These are phyloP conservation scores for Teratosphaeria viscida DNA, from an alignment of 2,329 filamentous ascomycete genomes.

Conservation along the genomic window DNA sequence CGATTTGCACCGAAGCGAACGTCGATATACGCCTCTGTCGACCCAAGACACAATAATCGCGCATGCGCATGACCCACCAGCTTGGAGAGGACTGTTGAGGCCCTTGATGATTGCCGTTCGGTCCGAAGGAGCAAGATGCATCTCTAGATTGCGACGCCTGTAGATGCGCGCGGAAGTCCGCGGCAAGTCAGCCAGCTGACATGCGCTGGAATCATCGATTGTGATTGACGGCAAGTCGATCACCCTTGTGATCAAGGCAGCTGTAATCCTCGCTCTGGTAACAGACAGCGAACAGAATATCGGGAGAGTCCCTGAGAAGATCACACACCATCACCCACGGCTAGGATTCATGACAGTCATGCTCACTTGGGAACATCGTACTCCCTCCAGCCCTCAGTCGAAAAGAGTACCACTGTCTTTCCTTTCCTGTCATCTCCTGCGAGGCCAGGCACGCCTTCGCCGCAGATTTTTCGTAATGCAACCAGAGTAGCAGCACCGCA, in stretches of 20 bases:
- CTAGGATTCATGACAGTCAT: not conserved
- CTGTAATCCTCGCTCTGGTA: too few species aligned
- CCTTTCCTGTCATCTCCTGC: constrained; percentile 29
- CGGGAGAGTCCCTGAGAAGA: not conserved
- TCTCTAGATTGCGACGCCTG: not conserved
- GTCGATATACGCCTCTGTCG: not conserved
- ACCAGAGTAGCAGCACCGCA: constrained; percentile 52
- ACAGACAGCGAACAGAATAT: too few species aligned
- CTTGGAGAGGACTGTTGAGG: not conserved
- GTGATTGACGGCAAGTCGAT: too few species aligned
- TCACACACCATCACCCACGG: not conserved
- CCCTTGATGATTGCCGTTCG: not conserved
- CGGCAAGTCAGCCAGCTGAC: too few species aligned
- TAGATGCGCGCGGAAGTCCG: not conserved
- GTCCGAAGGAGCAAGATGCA: not conserved
- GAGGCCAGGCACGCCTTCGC: constrained; percentile 21
- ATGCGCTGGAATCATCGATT: too few species aligned
- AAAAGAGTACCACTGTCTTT: constrained; percentile 55
- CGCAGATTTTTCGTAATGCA: constrained; percentile 43
- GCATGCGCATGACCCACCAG: not conserved
- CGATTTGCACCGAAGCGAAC: not conserved
- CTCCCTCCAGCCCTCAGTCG: constrained; percentile 52
- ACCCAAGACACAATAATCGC: not conserved
- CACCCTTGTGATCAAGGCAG: too few species aligned
- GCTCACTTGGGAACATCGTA: constrained; percentile 32